These are phyloP conservation scores for Talaromyces sp. DNA, from an alignment of 2,329 filamentous ascomycete genomes.

Conservation along the genomic window DNA sequence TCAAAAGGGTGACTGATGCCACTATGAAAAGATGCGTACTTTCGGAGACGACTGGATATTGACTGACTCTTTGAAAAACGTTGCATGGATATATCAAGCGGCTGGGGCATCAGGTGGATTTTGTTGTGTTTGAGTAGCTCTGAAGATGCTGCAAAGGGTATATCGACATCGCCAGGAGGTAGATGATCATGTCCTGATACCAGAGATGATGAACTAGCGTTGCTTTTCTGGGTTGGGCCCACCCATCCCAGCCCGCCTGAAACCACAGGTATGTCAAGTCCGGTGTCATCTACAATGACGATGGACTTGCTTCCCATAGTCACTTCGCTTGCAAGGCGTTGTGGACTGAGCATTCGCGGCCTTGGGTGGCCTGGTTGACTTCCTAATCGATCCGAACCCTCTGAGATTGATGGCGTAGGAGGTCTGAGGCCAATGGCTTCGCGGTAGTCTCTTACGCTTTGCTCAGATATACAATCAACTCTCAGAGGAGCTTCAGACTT, in stretches of 20 bases:
- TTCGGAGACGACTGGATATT: constrained; percentile 38
- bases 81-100: not conserved
- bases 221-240: constrained; percentile 1
- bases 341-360: constrained; percentile 24
- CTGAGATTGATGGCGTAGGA: constrained; percentile 19
- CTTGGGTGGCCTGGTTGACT: constrained; percentile 14
- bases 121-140: constrained; percentile 18
- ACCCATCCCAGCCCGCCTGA: constrained; percentile 33
- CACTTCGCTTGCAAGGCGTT: constrained; percentile 52
- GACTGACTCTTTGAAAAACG: constrained; percentile 24
- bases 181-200: not conserved
- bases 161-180: constrained; percentile 20
- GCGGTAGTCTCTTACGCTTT: constrained; percentile 74
- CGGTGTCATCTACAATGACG: constrained; percentile 72
- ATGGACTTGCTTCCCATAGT: constrained; percentile 86
- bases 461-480: constrained; percentile 78
- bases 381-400: constrained; percentile 4
- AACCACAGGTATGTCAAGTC: constrained; percentile 38
- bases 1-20: constrained; percentile 35
- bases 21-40: constrained; percentile 47
- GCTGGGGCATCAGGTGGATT: not conserved
- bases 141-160: constrained; percentile 27
- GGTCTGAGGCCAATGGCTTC: constrained; percentile 67
- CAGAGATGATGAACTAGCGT: constrained; percentile 15
- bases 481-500: constrained; percentile 54